A percentile compares a stretch with the other conserved stretches of the same genome.
Evolutionary conservation across 495 filamentous ascomycete genomes (phyloP).

Genomic region (Lasiosphaeria ovina): DNA sequence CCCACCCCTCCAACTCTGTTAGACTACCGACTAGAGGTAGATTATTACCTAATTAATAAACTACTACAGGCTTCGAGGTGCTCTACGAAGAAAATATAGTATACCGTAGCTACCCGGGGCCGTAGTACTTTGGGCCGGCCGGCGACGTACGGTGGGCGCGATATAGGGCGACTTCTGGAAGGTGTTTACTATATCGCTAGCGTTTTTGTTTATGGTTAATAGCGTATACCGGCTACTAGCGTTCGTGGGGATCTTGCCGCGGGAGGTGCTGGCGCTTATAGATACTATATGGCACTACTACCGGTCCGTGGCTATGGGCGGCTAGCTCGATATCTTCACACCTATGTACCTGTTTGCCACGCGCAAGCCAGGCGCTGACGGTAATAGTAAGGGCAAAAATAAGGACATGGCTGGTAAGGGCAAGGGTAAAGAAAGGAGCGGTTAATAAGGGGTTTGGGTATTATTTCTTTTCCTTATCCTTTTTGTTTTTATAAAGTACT

Average conservation of each 20-base stretch:
- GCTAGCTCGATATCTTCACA: conserved; percentile 19
- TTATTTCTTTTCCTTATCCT: no score
- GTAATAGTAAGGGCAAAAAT: not conserved
- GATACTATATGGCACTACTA: conserved; percentile 24
- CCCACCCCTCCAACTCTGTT: no score
- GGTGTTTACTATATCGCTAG: conserved; percentile 17
- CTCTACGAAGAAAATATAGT: conserved; percentile 17
- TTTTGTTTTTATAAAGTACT: no score
- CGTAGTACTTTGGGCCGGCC: conserved; percentile 22
- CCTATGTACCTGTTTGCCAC: conserved; percentile 24
- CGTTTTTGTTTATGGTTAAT: conserved; percentile 8
- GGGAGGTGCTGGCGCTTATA: conserved; percentile 12
- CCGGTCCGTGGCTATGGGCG: conserved; percentile 13
- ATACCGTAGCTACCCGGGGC: conserved; percentile 11
- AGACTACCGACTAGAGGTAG: not conserved
- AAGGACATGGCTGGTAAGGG: not conserved
- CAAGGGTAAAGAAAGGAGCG: no score
- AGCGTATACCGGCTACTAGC: conserved; percentile 7
- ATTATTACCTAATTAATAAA: not conserved
- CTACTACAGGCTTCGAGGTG: conserved; percentile 20
- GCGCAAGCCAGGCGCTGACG: conserved; percentile 13
- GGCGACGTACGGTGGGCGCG: conserved; percentile 17
- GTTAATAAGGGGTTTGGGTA: no score
- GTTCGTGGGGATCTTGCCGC: conserved; percentile 6
- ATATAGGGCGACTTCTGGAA: conserved; percentile 19